phyloP scores from a whole-genome alignment of 2,329 filamentous ascomycete species.

The Dactylellina cionopaga region DNA sequence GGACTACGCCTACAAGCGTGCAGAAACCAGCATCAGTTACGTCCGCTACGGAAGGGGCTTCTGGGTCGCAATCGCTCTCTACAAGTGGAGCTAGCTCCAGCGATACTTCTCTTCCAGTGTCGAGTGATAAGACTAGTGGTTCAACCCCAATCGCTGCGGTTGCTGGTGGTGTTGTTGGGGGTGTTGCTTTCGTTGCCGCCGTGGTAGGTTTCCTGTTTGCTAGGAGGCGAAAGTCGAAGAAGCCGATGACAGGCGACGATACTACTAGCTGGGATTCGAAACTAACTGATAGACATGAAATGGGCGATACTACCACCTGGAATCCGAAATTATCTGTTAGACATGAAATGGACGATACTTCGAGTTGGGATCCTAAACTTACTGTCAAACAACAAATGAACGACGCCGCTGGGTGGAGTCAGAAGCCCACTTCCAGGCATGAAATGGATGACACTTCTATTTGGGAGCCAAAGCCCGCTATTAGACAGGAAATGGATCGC shows the following conservation, averaged over 20 bases:
- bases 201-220: not conserved
- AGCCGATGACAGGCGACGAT: too few species aligned
- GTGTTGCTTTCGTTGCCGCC: not conserved
- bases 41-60: too few species aligned
- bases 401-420: not conserved
- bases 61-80: not conserved
- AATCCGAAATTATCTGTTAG: not conserved
- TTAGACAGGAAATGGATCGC: too few species aligned
- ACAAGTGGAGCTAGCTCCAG: not conserved
- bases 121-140: not conserved
- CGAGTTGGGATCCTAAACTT: not conserved
- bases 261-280: not conserved
- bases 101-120: not conserved
- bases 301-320: too few species aligned
- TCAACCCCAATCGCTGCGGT: constrained; percentile 8
- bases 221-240: not conserved
- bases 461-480: too few species aligned
- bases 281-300: not conserved
- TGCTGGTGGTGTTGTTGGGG: constrained; percentile 12
- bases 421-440: not conserved
- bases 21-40: too few species aligned
- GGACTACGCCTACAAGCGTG: not conserved
- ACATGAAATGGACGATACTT: constrained; percentile 1
- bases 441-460: not conserved
- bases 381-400: not conserved